phyloP scores from a whole-genome alignment of 2,329 filamentous ascomycete species.

The Zymoseptoria pseudotritici region DNA sequence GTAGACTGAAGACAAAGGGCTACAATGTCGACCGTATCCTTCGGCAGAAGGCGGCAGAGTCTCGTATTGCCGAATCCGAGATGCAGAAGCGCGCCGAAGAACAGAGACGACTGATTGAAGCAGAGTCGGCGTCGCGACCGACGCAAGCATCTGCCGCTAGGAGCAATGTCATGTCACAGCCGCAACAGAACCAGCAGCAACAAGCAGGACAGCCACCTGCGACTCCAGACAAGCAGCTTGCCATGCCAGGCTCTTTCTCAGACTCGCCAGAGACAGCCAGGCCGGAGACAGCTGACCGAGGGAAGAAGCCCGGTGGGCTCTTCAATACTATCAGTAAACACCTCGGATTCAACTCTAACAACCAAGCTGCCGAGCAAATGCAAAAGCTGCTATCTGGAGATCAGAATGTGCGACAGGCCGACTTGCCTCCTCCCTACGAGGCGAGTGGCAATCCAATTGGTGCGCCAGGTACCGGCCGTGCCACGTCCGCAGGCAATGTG shows the following conservation, averaged over 20 bases:
- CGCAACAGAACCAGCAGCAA: background rate
- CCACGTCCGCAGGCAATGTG: conserved; percentile 41
- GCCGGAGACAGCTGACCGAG: conserved; percentile 11
- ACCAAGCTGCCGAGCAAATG: conserved; percentile 34
- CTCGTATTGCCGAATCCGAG: conserved; percentile 76
- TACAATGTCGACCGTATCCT: conserved; percentile 97
- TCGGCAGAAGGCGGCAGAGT: conserved; percentile 77
- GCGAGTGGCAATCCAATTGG: conserved; percentile 8
- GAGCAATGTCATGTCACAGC: background rate
- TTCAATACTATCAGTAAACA: conserved; percentile 63
- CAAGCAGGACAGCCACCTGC: background rate
- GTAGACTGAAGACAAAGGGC: conserved; percentile 74
- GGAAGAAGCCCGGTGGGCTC: conserved; percentile 47
- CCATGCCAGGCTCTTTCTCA: conserved; percentile 68
- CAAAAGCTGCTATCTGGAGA: conserved; percentile 21
- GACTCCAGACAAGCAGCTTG: conserved; percentile 24
- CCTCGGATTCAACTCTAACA: conserved; percentile 35
- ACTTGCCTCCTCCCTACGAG: conserved; percentile 30
- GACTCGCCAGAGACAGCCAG: conserved; percentile 50
- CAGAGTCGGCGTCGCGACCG: conserved; percentile 14
- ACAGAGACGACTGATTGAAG: conserved; percentile 40
- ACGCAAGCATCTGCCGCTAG: conserved; percentile 12
- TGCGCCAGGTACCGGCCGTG: conserved; percentile 26
- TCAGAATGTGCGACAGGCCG: background rate
- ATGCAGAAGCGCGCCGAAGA: conserved; percentile 59